Evolutionary conservation across 352 stramenopile genomes (phyloP).

Genomic region (Globisporangium solare): DNA sequence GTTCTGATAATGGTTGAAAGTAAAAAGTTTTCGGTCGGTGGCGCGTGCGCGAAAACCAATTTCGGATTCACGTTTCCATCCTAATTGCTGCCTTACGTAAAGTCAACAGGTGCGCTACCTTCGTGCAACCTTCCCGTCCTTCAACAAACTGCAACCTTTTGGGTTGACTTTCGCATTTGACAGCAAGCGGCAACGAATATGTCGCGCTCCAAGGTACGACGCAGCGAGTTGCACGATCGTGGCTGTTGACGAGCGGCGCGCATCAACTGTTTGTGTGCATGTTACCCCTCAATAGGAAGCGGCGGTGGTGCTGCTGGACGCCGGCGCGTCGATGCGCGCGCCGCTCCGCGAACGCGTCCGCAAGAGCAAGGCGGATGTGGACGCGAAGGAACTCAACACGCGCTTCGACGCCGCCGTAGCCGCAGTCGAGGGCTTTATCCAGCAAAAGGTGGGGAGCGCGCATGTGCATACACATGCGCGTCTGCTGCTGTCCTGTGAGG

Average conservation of each 20-base stretch:
- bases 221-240: no score
- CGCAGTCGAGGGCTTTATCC: constrained; percentile 54
- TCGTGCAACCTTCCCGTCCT: not conserved
- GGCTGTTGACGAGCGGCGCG: no score
- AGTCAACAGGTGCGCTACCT: not conserved
- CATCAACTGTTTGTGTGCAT: not conserved
- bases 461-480: not conserved
- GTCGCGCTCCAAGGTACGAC: constrained; percentile 8
- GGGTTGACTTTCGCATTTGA: not conserved
- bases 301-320: constrained; percentile 62
- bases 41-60: no score
- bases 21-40: no score
- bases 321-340: constrained; percentile 54
- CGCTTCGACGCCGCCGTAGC: constrained; percentile 57
- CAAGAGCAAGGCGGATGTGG: constrained; percentile 8
- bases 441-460: constrained; percentile 56
- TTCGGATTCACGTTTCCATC: no score
- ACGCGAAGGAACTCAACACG: constrained; percentile 24
- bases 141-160: no score
- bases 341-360: constrained; percentile 38
- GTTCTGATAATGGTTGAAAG: no score
- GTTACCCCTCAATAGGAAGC: constrained; percentile 37
- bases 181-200: not conserved
- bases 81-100: no score
- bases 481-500: not conserved